A percentile compares a stretch with the other conserved stretches of the same genome.
Evolutionary conservation across 2,329 filamentous ascomycete genomes (phyloP).

Genomic region (Seiridium cupressi): DNA sequence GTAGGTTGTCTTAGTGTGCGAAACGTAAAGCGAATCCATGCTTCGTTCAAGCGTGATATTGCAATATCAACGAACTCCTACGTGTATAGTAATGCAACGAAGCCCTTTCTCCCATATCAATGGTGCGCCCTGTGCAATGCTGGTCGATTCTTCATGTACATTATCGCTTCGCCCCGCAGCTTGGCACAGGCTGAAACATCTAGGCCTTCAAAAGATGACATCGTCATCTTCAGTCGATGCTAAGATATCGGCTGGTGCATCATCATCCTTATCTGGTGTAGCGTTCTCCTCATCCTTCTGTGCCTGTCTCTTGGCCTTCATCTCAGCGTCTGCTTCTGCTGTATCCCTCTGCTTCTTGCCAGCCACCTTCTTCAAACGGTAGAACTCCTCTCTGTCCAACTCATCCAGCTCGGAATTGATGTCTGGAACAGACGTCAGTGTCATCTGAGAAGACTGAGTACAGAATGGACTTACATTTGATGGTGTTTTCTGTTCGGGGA

Average conservation of each 20-base stretch:
- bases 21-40: too few species aligned
- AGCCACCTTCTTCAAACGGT: conserved; percentile 92
- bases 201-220: conserved; percentile 69
- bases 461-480: conserved; percentile 67
- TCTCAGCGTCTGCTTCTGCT: conserved; percentile 69
- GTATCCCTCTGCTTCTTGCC: conserved; percentile 79
- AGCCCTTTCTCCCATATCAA: too few species aligned
- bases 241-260: conserved; percentile 62
- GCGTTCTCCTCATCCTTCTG: conserved; percentile 37
- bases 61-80: too few species aligned
- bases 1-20: too few species aligned
- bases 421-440: conserved; percentile 46
- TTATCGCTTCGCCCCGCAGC: too few species aligned
- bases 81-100: too few species aligned
- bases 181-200: too few species aligned
- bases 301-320: conserved; percentile 68
- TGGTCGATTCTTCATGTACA: too few species aligned
- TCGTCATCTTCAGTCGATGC: conserved; percentile 78
- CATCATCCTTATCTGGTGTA: conserved; percentile 31
- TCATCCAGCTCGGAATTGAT: conserved; percentile 99
- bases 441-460: not conserved
- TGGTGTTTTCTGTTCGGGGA: conserved; percentile 97
- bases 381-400: conserved; percentile 96
- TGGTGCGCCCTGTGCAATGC: too few species aligned
- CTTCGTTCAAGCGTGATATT: too few species aligned